Evolutionary conservation across 805 yeast species (phyloP).

Genomic region (Saccharomycopsis malanga): DNA sequence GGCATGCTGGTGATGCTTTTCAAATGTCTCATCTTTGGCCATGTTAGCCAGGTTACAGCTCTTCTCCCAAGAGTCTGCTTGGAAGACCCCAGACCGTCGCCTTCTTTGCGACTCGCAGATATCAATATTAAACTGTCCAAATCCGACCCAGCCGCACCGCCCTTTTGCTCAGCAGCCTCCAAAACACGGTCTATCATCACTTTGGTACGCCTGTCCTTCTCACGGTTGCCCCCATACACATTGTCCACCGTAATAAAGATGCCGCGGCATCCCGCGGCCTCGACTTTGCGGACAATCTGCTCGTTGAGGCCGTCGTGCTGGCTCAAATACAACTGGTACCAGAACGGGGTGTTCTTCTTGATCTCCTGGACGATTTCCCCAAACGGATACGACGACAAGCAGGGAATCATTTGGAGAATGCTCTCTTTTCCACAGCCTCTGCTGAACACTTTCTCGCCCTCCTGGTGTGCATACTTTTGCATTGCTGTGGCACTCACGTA

Average conservation of each 20-base stretch:
- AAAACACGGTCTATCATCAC: conserved; percentile 4
- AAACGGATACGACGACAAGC: conserved; percentile 79
- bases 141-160: conserved; percentile 1
- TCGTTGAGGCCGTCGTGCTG: conserved; percentile 60
- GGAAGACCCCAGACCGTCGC: conserved; percentile 36
- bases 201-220: conserved; percentile 54
- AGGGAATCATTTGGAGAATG: conserved; percentile 84
- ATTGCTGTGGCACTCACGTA: conserved; percentile 88
- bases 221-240: conserved; percentile 84
- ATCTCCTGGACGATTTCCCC: conserved; percentile 77
- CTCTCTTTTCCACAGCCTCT: conserved; percentile 69
- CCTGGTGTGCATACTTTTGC: conserved; percentile 86
- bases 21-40: conserved; percentile 58
- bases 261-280: conserved; percentile 67
- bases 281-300: conserved; percentile 60
- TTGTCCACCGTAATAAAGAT: conserved; percentile 88
- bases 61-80: conserved; percentile 75
- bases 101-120: conserved; percentile 40
- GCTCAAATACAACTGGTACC: conserved; percentile 85
- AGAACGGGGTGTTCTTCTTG: conserved; percentile 54
- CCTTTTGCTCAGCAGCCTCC: neutral
- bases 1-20: conserved; percentile 53
- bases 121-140: conserved; percentile 33
- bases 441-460: conserved; percentile 83
- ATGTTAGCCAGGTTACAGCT: conserved; percentile 60